Conservation (phyloP, 345 rosid genomes). For the Eutrema japonicum region DNA sequence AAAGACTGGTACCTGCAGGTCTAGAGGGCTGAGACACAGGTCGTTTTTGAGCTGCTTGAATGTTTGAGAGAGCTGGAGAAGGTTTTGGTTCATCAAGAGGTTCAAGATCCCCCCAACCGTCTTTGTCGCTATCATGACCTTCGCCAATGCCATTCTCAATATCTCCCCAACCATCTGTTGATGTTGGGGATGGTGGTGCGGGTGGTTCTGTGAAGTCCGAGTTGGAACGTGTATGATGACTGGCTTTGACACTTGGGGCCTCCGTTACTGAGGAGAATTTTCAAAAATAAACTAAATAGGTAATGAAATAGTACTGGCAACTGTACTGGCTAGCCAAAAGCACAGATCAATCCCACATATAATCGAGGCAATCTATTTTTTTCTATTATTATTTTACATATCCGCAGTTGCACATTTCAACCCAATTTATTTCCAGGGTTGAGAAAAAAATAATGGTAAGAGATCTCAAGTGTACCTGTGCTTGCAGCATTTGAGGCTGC, state of each 20-base stretch:
- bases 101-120: conserved; percentile 99
- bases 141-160: conserved; percentile 78
- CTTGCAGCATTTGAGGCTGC: conserved; percentile 60
- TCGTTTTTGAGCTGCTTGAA: conserved; percentile 93
- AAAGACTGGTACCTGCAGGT: conserved; percentile 60
- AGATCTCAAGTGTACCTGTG: conserved; percentile 57
- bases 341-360: not conserved
- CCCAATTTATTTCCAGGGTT: conserved; percentile 4
- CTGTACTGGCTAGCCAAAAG: conserved; percentile 3
- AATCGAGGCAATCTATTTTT: not conserved
- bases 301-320: not conserved
- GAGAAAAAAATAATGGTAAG: not conserved
- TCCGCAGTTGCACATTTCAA: not conserved
- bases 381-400: conserved; percentile 13
- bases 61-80: conserved; percentile 73
- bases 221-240: conserved; percentile 61
- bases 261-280: conserved; percentile 51
- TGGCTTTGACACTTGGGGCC: conserved; percentile 56
- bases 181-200: conserved; percentile 77
- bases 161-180: conserved; percentile 99
- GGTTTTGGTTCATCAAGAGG: conserved; percentile 91
- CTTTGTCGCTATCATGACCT: conserved; percentile 78
- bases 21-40: conserved; percentile 74
- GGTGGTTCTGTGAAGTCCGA: conserved; percentile 78
- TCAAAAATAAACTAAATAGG: conserved; percentile 6